Evolutionary conservation across 2,329 filamentous ascomycete species (phyloP).

Genomic region (Penicillium thymicola): DNA sequence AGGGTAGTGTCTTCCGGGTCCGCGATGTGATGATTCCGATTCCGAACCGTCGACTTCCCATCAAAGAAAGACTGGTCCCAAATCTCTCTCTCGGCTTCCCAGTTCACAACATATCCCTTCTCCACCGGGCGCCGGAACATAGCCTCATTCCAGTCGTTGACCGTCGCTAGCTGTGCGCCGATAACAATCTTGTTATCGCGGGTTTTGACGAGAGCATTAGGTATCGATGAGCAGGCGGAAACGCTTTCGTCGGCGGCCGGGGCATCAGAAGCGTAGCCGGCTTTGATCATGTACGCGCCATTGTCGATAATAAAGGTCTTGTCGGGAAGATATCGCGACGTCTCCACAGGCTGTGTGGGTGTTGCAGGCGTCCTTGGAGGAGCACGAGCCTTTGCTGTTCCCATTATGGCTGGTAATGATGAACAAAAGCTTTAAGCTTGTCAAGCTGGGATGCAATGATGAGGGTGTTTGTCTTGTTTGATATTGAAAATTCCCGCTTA

Average conservation of each 20-base stretch:
- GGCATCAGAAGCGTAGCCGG: conserved; percentile 63
- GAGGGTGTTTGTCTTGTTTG: conserved; percentile 20
- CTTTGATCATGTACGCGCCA: conserved; percentile 87
- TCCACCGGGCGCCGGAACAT: conserved; percentile 85
- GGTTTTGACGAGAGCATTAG: conserved; percentile 84
- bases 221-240: conserved; percentile 63
- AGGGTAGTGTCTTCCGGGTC: conserved; percentile 80
- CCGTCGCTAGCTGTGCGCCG: conserved; percentile 69
- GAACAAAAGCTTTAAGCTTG: background rate
- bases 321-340: conserved; percentile 49
- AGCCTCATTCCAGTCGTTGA: conserved; percentile 85
- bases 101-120: conserved; percentile 92
- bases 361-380: conserved; percentile 51
- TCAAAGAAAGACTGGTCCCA: conserved; percentile 90
- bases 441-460: conserved; percentile 9
- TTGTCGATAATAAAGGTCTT: conserved; percentile 88
- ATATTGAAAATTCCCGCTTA: background rate
- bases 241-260: conserved; percentile 37
- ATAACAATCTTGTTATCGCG: conserved; percentile 76
- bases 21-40: conserved; percentile 36
- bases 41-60: conserved; percentile 56
- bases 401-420: conserved; percentile 23
- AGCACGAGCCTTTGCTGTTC: conserved; percentile 35
- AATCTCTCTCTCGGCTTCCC: conserved; percentile 92
- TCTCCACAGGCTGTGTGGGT: conserved; percentile 35